Evolutionary conservation across 441 rosid species (phyloP).

Genomic region (Arabidopsis lyrata): DNA sequence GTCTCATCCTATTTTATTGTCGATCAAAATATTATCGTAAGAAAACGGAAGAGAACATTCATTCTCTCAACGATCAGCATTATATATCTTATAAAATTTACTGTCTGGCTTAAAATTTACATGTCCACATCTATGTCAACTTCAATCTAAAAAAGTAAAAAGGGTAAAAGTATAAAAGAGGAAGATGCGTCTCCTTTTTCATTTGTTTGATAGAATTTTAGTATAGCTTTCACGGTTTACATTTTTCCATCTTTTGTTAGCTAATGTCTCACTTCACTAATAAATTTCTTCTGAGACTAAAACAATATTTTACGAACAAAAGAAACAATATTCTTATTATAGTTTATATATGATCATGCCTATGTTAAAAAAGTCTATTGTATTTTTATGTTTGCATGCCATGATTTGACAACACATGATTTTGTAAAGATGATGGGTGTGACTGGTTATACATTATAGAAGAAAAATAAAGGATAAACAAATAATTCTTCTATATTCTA

Average conservation of each 20-base stretch:
- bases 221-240: conserved; percentile 16
- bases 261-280: neutral
- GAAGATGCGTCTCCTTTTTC: conserved; percentile 11
- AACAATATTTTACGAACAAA: neutral
- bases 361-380: neutral
- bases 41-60: too few species aligned
- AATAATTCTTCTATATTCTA: too few species aligned
- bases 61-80: too few species aligned
- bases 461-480: too few species aligned
- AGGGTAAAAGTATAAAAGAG: neutral
- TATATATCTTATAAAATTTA: too few species aligned
- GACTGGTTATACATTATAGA: too few species aligned
- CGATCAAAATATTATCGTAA: too few species aligned
- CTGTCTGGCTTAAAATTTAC: neutral
- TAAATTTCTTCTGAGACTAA: too few species aligned
- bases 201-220: neutral
- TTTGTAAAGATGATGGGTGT: too few species aligned
- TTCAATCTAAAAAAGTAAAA: neutral
- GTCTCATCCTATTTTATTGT: too few species aligned
- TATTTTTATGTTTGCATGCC: neutral
- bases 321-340: neutral
- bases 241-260: neutral
- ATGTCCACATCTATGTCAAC: conserved; percentile 1
- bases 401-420: conserved; percentile 16
- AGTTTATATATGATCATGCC: neutral